phyloP scores from a whole-genome alignment of 352 stramenopile genomes.

The Pythium volutum region DNA sequence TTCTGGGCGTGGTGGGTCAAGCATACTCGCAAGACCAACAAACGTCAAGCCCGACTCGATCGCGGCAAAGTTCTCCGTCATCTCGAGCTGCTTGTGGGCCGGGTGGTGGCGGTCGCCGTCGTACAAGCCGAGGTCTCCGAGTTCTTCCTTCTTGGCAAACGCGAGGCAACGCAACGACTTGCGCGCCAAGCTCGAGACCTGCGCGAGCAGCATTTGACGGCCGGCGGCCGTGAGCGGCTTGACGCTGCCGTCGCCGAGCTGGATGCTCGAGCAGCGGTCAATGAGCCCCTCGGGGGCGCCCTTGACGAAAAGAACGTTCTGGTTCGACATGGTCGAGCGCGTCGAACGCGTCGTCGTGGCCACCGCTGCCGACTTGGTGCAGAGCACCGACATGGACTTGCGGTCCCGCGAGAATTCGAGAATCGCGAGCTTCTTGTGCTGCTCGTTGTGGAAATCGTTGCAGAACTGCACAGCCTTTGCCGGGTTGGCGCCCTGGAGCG shows the following conservation, averaged over 20 bases:
- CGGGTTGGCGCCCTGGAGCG: slow-evolving; percentile 57
- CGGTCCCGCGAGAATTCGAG: slow-evolving; percentile 96
- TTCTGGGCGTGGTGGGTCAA: slow-evolving; percentile 97
- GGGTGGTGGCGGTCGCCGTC: slow-evolving; percentile 84
- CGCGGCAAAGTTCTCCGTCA: slow-evolving; percentile 86
- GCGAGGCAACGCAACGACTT: slow-evolving; percentile 95
- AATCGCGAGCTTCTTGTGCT: slow-evolving; percentile 91
- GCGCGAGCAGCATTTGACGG: slow-evolving; percentile 83
- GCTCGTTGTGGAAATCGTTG: slow-evolving; percentile 72
- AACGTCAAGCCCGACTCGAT: slow-evolving; percentile 98
- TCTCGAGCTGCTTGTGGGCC: slow-evolving; percentile 77
- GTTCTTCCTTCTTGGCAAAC: slow-evolving; percentile 94
- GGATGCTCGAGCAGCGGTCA: slow-evolving; percentile 93
- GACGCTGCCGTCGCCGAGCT: slow-evolving; percentile 90
- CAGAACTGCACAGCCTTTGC: slow-evolving; percentile 78
- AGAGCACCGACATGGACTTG: slow-evolving; percentile 98
- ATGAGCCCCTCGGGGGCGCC: slow-evolving; percentile 97
- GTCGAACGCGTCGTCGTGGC: slow-evolving; percentile 50
- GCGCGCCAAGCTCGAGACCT: slow-evolving; percentile 90
- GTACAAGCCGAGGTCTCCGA: slow-evolving; percentile 79
- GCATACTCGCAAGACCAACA: slow-evolving; percentile 97
- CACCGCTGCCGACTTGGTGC: slow-evolving; percentile 33
- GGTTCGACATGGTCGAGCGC: slow-evolving; percentile 55
- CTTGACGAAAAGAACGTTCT: slow-evolving; percentile 98
- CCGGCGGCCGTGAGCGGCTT: slow-evolving; percentile 90